A percentile compares a stretch with the other conserved stretches of the same genome.
Conservation (phyloP, 768 basidiomycete species). For the Boletus coccyginus region DNA sequence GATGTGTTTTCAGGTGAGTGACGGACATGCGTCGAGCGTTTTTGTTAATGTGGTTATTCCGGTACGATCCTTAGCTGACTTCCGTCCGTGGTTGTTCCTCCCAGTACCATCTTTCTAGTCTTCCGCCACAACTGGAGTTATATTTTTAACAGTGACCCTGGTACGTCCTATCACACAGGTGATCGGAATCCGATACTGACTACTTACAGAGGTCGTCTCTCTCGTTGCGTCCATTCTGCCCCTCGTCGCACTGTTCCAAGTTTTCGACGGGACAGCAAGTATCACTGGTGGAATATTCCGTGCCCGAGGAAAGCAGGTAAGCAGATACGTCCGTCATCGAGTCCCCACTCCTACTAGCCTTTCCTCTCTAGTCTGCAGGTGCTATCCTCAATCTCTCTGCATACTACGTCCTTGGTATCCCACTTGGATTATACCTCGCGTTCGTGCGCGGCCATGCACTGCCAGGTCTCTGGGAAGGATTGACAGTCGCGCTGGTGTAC, state of each 20-base stretch:
- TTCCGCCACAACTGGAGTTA: constrained; percentile 70
- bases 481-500: constrained; percentile 66
- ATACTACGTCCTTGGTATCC: constrained; percentile 84
- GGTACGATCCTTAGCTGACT: neutral
- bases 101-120: constrained; percentile 50
- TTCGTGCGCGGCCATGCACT: constrained; percentile 59
- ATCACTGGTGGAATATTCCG: constrained; percentile 78
- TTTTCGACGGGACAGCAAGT: constrained; percentile 75
- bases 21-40: neutral
- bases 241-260: constrained; percentile 75
- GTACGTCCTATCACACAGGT: constrained; percentile 29
- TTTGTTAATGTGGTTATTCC: neutral
- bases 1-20: constrained; percentile 60
- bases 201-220: constrained; percentile 39
- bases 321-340: neutral
- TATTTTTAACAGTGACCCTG: constrained; percentile 69
- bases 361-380: constrained; percentile 51
- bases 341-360: neutral
- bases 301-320: constrained; percentile 74
- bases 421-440: constrained; percentile 75
- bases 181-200: neutral
- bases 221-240: constrained; percentile 66
- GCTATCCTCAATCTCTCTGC: constrained; percentile 62
- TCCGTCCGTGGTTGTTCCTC: neutral
- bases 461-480: constrained; percentile 81